phyloP scores from a whole-genome alignment of 495 filamentous ascomycete genomes.

The Hypoxylon intermedium region DNA sequence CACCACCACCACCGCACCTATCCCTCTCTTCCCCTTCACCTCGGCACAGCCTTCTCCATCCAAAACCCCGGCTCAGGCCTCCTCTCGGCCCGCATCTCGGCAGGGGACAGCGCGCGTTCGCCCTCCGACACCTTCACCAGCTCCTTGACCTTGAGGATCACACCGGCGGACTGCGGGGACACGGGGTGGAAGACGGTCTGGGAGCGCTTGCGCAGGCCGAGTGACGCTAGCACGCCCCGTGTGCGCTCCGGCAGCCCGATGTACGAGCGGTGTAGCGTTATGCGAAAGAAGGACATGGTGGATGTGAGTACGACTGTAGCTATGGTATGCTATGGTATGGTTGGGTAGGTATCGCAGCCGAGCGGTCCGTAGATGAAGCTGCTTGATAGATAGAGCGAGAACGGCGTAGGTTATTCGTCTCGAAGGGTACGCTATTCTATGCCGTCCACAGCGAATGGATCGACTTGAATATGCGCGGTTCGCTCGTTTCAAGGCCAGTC shows the following conservation, averaged over 20 bases:
- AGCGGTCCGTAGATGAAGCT: background rate
- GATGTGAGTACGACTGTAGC: too few species aligned
- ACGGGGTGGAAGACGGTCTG: slow-evolving; percentile 93
- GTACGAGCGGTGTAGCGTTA: slow-evolving; percentile 89
- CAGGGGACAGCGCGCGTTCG: slow-evolving; percentile 68
- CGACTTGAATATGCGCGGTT: too few species aligned
- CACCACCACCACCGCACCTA: background rate
- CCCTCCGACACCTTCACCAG: slow-evolving; percentile 88
- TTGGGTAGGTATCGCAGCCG: too few species aligned
- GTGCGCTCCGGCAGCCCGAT: slow-evolving; percentile 90
- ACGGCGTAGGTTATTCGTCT: too few species aligned
- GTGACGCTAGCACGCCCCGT: slow-evolving; percentile 82
- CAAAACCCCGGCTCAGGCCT: slow-evolving; percentile 86
- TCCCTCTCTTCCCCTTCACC: slow-evolving; percentile 21
- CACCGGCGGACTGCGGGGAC: slow-evolving; percentile 81
- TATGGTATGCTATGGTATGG: background rate
- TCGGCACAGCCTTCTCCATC: slow-evolving; percentile 69
- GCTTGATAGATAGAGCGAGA: background rate
- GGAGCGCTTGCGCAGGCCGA: slow-evolving; percentile 88
- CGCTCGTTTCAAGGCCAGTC: too few species aligned
- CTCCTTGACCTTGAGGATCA: slow-evolving; percentile 98
- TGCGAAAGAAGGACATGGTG: slow-evolving; percentile 87
- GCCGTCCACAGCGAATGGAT: too few species aligned
- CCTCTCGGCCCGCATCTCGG: slow-evolving; percentile 75
- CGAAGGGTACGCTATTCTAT: too few species aligned